A percentile compares a stretch with the other conserved stretches of the same genome.
Conservation (phyloP, 2,329 filamentous ascomycete species). For the Ceratocystis alfenasii region DNA sequence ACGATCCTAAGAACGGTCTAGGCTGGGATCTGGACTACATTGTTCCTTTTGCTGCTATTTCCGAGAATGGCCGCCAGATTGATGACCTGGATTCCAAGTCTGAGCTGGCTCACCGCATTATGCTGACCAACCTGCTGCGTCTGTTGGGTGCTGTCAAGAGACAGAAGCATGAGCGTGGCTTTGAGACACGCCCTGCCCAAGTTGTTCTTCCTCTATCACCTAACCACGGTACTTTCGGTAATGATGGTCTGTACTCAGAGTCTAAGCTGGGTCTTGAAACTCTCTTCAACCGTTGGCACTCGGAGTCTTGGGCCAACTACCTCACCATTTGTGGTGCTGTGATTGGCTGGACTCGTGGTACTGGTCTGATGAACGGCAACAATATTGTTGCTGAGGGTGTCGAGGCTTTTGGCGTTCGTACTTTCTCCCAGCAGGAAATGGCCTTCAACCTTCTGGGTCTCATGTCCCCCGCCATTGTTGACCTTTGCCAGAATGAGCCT, state of each 20-base stretch:
- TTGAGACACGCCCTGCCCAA: conserved; percentile 90
- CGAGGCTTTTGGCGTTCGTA: conserved; percentile 90
- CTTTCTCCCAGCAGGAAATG: conserved; percentile 99
- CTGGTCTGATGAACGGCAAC: conserved; percentile 94
- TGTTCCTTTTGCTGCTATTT: conserved; percentile 92
- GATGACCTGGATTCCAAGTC: conserved; percentile 95
- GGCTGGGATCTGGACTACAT: conserved; percentile 98
- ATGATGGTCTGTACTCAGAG: conserved; percentile 94
- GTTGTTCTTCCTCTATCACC: conserved; percentile 92
- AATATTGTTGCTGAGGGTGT: conserved; percentile 96
- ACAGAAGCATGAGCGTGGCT: conserved; percentile 76
- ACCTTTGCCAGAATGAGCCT: conserved; percentile 88
- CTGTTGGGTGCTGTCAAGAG: conserved; percentile 82
- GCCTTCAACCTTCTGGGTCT: conserved; percentile 95
- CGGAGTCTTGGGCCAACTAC: conserved; percentile 93
- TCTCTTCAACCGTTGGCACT: conserved; percentile 96
- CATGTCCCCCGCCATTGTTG: conserved; percentile 87
- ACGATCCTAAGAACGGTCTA: conserved; percentile 87
- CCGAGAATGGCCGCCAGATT: conserved; percentile 94
- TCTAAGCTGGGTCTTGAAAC: conserved; percentile 96
- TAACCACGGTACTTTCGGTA: conserved; percentile 97
- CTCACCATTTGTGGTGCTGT: conserved; percentile 96
- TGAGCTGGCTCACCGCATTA: conserved; percentile 94
- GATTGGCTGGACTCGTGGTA: conserved; percentile 98
- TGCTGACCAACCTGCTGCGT: conserved; percentile 92